Evolutionary conservation across 768 basidiomycete genomes (phyloP), one percentile per base, ranked within the genome.

Genomic region (Podaxis sp.): DNA sequence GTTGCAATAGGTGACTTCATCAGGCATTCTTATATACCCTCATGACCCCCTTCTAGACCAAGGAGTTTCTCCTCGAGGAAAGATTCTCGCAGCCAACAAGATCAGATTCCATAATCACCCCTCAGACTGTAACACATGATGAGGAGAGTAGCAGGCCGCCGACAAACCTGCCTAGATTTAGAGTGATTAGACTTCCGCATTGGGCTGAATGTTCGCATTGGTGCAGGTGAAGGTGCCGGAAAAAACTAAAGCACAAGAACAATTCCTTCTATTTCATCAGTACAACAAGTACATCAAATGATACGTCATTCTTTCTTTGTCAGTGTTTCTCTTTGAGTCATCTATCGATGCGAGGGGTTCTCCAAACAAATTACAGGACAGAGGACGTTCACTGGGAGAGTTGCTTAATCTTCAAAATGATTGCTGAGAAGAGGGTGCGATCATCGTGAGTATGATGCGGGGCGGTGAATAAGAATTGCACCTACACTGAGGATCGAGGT

Each of bases 381-480:
- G n/a, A n/a, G n/a, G n/a, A n/a, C n/a, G n/a, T n/a, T n/a, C n/a
- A n/a, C n/a, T n/a, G n/a, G 13, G 14, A 7, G 14, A 1, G 21
- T 21, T 21, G 21, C 21, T 21, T 21, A 21, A n/a, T n/a, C n/a
- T 79, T 81, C 59, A 67, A 47, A 18, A 79, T 72, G 62, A 83
- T 82, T n/a, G 81, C 80, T 82, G 69, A 52, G 64, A 70, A 67
- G 52, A 63, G 62, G 51, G 11, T 42, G 32, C 63, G 67, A 57
- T 56, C 51, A 66, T 50, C 50, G 28, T 66, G 64, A 65, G 64
- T 47, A 51, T 58, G 25, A 54, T 18, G 25, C 32, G 36, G 25
- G 28, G 61, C 40, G 50, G 59, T 32, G 28, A 59, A 25, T 25
- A 62, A 47, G 13, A n/a, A n/a, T n/a, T n/a, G n/a, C n/a, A n/a